Evolutionary conservation across 345 rosid species (phyloP), one percentile per base, ranked within the genome.

Genomic region (Laguncularia racemosa): DNA sequence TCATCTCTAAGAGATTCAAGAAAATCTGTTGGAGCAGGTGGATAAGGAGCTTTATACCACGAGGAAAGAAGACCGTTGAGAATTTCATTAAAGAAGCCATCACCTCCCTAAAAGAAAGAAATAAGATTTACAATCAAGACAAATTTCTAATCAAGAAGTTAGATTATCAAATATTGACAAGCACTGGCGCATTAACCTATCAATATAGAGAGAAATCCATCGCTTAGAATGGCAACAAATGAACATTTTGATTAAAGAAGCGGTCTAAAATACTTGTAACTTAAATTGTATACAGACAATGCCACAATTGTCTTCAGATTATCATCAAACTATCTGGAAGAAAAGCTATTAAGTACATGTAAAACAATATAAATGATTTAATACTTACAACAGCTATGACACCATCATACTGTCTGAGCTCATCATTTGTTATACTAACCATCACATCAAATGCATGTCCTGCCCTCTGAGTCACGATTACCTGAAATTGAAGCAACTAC

Each of bases 51-150:
- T 78, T 81, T 84, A 74, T 81, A 84, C 71, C 96, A 68, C 48
- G 81, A 70, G 64, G 77, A 81, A 67, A 92, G 93, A 77, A 81
- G 82, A 21, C 95, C 98, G 69, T 92, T 86, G 55, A 89, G 86
- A 66, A 86, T 69, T 71, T 89, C 96, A 62, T 89, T 89, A 75
- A 92, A 92, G 84, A 92, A 92, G 44, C 96, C 98, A 78, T 86
- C 98, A 48, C 98, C 96, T 50, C 98, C 98, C 98, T 92, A 73
- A 43, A 65, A 50, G 50, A 68, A 20, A 69, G 50, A 18, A 64
- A 61, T 57, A 15, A 58, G 57, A 61, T 44, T 50, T 50, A 50
- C 33, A 58, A 54, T 38, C 16, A 62, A 63, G 38, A 44, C 23
- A 45, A 20, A 20, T 45, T 40, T 17, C 58, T 55, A 15, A 55